Percentiles rank a stretch among this genome's conserved stretches.
phyloP scores from a whole-genome alignment of 2,329 filamentous ascomycete genomes.

The Neonectria neomacrospora region DNA sequence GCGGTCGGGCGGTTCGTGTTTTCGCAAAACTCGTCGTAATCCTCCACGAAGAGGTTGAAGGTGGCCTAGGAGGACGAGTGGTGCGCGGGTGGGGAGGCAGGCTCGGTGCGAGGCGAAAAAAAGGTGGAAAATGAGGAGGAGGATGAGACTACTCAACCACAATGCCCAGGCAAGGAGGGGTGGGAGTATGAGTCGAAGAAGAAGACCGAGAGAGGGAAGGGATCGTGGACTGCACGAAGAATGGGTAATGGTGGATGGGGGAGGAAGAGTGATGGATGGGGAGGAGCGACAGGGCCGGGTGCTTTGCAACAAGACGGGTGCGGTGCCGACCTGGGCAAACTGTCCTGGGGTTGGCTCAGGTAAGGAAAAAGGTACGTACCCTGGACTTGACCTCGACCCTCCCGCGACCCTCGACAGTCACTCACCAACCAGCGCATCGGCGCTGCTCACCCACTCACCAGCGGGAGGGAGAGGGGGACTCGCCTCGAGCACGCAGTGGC shows the following conservation, averaged over 20 bases:
- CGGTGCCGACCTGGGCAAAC: conserved; percentile 43
- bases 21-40: conserved; percentile 48
- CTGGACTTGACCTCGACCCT: conserved; percentile 21
- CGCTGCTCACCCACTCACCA: conserved; percentile 12
- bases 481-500: conserved; percentile 13
- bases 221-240: conserved; percentile 50
- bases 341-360: conserved; percentile 43
- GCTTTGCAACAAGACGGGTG: conserved; percentile 46
- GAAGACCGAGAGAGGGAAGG: conserved; percentile 36
- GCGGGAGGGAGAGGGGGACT: background rate
- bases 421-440: conserved; percentile 22
- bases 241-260: conserved; percentile 47
- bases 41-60: conserved; percentile 44
- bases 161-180: conserved; percentile 35
- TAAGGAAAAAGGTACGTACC: conserved; percentile 45
- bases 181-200: conserved; percentile 31
- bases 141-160: conserved; percentile 43
- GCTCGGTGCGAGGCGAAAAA: conserved; percentile 24
- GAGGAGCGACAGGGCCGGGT: conserved; percentile 52
- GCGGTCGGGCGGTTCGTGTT: conserved; percentile 43
- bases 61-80: conserved; percentile 40
- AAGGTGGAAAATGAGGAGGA: conserved; percentile 30
- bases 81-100: conserved; percentile 40
- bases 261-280: conserved; percentile 49
- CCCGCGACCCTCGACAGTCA: conserved; percentile 38